Conservation (phyloP, 192 early-diverging fungal species). For the Tieghemiomyces parasiticus region DNA sequence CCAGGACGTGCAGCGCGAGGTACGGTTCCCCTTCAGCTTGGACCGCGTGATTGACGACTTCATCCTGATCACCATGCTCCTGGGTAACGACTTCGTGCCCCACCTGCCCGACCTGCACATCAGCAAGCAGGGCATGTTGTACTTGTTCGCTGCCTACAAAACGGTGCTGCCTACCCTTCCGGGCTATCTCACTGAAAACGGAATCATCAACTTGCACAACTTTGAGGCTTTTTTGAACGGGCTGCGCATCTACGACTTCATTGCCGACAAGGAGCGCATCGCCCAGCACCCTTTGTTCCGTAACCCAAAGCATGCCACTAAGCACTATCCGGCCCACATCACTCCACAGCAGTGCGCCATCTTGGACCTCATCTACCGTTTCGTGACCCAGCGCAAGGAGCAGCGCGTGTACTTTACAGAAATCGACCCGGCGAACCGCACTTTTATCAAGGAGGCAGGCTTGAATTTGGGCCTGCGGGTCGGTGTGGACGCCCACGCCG, state of each 20-base stretch:
- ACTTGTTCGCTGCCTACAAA: slow-evolving; percentile 31
- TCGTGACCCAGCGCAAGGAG: slow-evolving; percentile 14
- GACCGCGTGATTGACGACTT: slow-evolving; percentile 96
- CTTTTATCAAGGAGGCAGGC: background rate
- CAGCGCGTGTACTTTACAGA: background rate
- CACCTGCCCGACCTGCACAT: slow-evolving; percentile 90
- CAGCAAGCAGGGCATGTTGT: slow-evolving; percentile 65
- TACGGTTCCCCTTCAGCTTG: slow-evolving; percentile 46
- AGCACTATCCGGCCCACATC: slow-evolving; percentile 20
- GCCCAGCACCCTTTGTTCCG: slow-evolving; percentile 18
- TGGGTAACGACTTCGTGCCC: slow-evolving; percentile 97
- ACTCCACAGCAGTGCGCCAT: slow-evolving; percentile 23
- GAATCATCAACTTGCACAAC: slow-evolving; percentile 40
- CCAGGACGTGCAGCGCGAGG: slow-evolving; percentile 20
- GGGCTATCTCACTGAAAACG: slow-evolving; percentile 83
- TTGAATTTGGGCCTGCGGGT: background rate
- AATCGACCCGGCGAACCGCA: background rate
- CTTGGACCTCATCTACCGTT: slow-evolving; percentile 20
- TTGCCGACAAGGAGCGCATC: slow-evolving; percentile 10
- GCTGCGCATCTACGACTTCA: background rate
- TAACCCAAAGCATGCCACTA: slow-evolving; percentile 21
- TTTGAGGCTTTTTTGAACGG: slow-evolving; percentile 39
- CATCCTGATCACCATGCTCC: slow-evolving; percentile 82
- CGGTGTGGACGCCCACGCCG: background rate
- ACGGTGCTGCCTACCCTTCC: slow-evolving; percentile 45